Evolutionary conservation across 345 rosid species (phyloP).

Genomic region (Ceriops decandra): DNA sequence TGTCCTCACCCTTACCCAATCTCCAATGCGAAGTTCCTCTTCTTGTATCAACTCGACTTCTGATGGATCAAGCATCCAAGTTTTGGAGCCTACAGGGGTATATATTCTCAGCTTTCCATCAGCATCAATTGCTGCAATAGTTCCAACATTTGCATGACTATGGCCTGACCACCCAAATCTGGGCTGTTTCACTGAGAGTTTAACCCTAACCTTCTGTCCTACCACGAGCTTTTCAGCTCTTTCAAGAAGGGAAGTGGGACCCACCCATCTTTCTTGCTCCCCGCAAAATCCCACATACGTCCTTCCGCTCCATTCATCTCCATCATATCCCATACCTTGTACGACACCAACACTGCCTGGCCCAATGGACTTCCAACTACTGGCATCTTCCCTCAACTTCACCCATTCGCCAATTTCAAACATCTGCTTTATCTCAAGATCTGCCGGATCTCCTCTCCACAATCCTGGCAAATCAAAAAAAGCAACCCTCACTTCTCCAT

Average conservation of each 20-base stretch:
- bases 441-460: slow-evolving; percentile 96
- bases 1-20: slow-evolving; percentile 77
- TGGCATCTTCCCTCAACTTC: slow-evolving; percentile 51
- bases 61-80: slow-evolving; percentile 96
- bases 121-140: slow-evolving; percentile 80
- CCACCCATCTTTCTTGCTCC: slow-evolving; percentile 94
- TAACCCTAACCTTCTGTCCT: slow-evolving; percentile 80
- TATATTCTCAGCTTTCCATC: slow-evolving; percentile 93
- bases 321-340: slow-evolving; percentile 79
- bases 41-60: slow-evolving; percentile 84
- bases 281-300: slow-evolving; percentile 75
- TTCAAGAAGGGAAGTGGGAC: slow-evolving; percentile 65
- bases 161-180: slow-evolving; percentile 97
- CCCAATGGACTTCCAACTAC: slow-evolving; percentile 70
- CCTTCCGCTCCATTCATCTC: slow-evolving; percentile 81
- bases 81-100: slow-evolving; percentile 82
- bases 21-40: slow-evolving; percentile 75
- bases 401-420: slow-evolving; percentile 98
- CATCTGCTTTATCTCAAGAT: slow-evolving; percentile 66
- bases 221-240: slow-evolving; percentile 51
- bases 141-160: slow-evolving; percentile 71
- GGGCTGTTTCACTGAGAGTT: slow-evolving; percentile 77
- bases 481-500: slow-evolving; percentile 88
- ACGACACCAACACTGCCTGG: slow-evolving; percentile 84
- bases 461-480: slow-evolving; percentile 72